phyloP scores from a whole-genome alignment of 441 rosid genomes.

The Pelargonium citronellum region DNA sequence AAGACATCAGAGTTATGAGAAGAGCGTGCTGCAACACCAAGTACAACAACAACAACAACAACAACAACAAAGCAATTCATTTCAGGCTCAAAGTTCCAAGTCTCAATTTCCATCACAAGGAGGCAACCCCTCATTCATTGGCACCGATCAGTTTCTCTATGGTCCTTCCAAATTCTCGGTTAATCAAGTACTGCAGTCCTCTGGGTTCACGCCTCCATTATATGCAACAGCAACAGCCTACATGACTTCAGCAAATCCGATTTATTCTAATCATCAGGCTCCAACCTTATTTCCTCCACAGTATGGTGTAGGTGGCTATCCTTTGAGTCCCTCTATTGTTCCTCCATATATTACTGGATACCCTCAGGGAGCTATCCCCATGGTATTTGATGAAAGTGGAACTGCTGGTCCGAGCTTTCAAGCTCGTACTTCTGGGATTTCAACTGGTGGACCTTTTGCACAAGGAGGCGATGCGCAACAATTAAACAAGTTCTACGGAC shows the following conservation, averaged over 20 bases:
- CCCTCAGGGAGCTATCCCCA: constrained; percentile 38
- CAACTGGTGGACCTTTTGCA: constrained; percentile 34
- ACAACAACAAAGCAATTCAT: constrained; percentile 34
- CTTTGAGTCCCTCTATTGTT: constrained; percentile 33
- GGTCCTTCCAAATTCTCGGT: constrained; percentile 33
- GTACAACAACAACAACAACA: constrained; percentile 31
- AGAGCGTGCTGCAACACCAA: constrained; percentile 21
- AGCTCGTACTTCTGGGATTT: constrained; percentile 35
- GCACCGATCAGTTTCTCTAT: constrained; percentile 33
- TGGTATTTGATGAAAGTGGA: constrained; percentile 30
- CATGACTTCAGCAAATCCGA: constrained; percentile 38
- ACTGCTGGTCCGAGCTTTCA: constrained; percentile 34
- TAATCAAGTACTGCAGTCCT: constrained; percentile 41
- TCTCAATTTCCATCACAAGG: constrained; percentile 32
- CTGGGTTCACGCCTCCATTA: constrained; percentile 43
- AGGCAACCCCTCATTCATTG: constrained; percentile 28
- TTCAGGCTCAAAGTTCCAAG: constrained; percentile 34
- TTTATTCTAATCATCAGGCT: constrained; percentile 38
- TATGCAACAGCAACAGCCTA: constrained; percentile 37
- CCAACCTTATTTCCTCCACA: constrained; percentile 45
- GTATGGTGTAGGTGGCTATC: constrained; percentile 44
- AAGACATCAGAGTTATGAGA: constrained; percentile 23
- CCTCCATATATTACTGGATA: constrained; percentile 44
- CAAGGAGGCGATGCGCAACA: constrained; percentile 45
- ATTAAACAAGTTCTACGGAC: constrained; percentile 41